Conservation (phyloP, 441 rosid species). For the Arabidopsis hybrid region DNA sequence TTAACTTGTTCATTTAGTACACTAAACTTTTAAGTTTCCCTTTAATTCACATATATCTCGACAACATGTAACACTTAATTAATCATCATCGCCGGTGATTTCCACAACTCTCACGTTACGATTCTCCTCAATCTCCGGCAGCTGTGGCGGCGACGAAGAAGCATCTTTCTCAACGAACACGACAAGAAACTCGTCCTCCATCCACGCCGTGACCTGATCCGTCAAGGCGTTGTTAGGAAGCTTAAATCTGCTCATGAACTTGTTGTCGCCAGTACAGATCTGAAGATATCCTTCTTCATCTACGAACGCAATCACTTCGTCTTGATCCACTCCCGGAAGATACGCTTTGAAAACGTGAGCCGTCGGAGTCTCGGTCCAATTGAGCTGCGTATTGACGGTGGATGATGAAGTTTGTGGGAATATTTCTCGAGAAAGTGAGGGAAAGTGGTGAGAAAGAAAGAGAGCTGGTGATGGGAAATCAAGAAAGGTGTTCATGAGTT, state of each 20-base stretch:
- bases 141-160: slow-evolving; percentile 2
- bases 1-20: background rate
- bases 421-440: slow-evolving; percentile 44
- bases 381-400: slow-evolving; percentile 51
- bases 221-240: slow-evolving; percentile 47
- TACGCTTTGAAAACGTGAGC: slow-evolving; percentile 63
- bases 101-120: slow-evolving; percentile 55
- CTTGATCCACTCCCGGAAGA: slow-evolving; percentile 46
- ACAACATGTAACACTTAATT: background rate
- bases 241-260: slow-evolving; percentile 58
- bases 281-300: slow-evolving; percentile 65
- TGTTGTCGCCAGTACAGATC: slow-evolving; percentile 51
- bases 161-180: slow-evolving; percentile 50
- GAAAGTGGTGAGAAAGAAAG: slow-evolving; percentile 39
- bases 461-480: slow-evolving; percentile 42
- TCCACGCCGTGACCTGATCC: slow-evolving; percentile 53
- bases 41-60: too few species aligned
- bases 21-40: background rate
- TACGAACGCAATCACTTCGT: slow-evolving; percentile 56
- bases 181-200: slow-evolving; percentile 52
- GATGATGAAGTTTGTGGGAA: slow-evolving; percentile 40
- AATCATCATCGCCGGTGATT: slow-evolving; percentile 44
- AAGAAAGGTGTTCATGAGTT: slow-evolving; percentile 49
- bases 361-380: slow-evolving; percentile 55
- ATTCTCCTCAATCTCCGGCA: slow-evolving; percentile 11